Evolutionary conservation across 768 basidiomycete species (phyloP).

Genomic region (Lactarius pseudohatsudake): DNA sequence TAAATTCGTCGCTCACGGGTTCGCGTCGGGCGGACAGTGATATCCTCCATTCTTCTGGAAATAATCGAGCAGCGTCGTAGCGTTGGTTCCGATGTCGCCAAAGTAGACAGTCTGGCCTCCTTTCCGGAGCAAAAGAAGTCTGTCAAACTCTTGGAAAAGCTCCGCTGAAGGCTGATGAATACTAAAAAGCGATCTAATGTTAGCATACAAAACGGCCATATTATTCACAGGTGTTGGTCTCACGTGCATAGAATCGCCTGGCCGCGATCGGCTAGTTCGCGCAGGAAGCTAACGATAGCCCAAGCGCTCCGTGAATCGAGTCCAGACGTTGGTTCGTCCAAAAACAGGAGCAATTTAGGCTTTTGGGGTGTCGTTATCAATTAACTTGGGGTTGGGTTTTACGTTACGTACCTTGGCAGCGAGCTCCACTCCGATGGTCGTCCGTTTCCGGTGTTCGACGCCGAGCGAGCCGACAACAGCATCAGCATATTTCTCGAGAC

Average conservation of each 20-base stretch:
- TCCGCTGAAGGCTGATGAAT: slow-evolving; percentile 76
- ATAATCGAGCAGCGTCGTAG: slow-evolving; percentile 66
- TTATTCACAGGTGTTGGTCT: slow-evolving; percentile 31
- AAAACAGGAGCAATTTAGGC: slow-evolving; percentile 79
- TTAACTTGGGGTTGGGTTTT: background rate
- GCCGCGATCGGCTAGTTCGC: slow-evolving; percentile 73
- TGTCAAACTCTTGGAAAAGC: slow-evolving; percentile 81
- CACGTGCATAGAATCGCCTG: slow-evolving; percentile 89
- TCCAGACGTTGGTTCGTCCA: slow-evolving; percentile 87
- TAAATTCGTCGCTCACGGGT: slow-evolving; percentile 43
- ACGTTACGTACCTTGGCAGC: slow-evolving; percentile 58
- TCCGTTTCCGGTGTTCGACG: slow-evolving; percentile 74
- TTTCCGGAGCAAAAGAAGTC: slow-evolving; percentile 69
- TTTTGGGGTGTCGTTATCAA: slow-evolving; percentile 28
- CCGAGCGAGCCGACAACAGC: slow-evolving; percentile 67
- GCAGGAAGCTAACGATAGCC: slow-evolving; percentile 75
- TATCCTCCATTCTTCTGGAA: slow-evolving; percentile 70
- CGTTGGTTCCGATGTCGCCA: slow-evolving; percentile 81
- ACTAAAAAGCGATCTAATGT: background rate
- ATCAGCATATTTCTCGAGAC: slow-evolving; percentile 62
- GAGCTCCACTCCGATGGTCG: slow-evolving; percentile 85
- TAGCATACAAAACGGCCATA: background rate
- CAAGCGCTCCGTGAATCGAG: slow-evolving; percentile 86
- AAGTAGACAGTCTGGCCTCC: slow-evolving; percentile 89
- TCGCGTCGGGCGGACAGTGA: slow-evolving; percentile 69